Base-by-base conservation (phyloP, 2,329 filamentous ascomycete genomes). In the Meredithiella fracta region DNA sequence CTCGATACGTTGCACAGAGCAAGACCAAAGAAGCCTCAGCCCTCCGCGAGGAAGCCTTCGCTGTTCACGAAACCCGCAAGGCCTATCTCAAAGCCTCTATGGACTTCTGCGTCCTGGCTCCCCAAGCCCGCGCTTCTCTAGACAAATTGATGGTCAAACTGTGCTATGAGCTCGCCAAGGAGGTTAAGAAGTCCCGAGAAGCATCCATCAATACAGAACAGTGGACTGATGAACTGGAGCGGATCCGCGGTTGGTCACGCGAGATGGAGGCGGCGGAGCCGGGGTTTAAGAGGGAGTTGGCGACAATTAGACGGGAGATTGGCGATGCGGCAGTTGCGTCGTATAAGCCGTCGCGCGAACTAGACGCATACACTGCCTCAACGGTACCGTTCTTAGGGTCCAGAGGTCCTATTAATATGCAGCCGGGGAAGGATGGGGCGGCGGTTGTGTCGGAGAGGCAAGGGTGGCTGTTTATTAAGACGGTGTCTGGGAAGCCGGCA, bases 1-100 rank as follows among this genome's bases (percentile, higher is more conserved):
- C 86, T 22, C 81, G 90, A 58, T 97, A 94, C 65, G 78, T 89
- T 3, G 74, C 78, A 2, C 89, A 96, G 68, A 85, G 83, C 61
- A 97, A 96, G 72, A 83, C 87, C 4, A 98, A 97, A 69, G 92
- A 98, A 68, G 80, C 91, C 0, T 96, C 89, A 0, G 80, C 89
- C 1, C 73, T 98, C 56, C 79, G 92, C 59, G 92, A 98, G 67
- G 92, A 98, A 68, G 92, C 92, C 0, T 98, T 98, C 64, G 83
- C 92, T 65, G 80, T 97, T 38, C 92, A 95, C 66, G 92, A 97
- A 72, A 86, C 87, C 23, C 80, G 91, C 58, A 94, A 92, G 65
- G 79, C 82, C 31, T 98, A 98, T 66, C 74, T 97, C 47, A 91
- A 89, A 66, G 85, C 90, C 1, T 90, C 87, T 14, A 82, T 98